A percentile compares a stretch with the other conserved stretches of the same genome.
These are phyloP conservation scores for Quercus robur DNA, from an alignment of 306 rosid species.

Conservation along the genomic window DNA sequence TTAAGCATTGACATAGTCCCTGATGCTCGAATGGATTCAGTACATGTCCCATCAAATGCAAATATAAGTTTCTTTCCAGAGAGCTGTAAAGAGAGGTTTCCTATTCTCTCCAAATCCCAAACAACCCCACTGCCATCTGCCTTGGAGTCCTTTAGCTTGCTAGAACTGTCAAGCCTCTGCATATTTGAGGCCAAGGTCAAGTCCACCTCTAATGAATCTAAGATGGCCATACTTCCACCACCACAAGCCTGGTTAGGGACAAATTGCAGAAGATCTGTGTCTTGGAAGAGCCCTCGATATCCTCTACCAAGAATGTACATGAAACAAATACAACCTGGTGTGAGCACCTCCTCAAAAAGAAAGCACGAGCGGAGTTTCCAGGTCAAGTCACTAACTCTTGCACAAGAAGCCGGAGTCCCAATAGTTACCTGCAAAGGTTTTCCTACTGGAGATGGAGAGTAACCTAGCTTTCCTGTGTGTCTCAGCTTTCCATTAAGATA, in stretches of 20 bases:
- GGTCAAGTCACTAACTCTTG: conserved; percentile 71
- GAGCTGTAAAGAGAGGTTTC: conserved; percentile 86
- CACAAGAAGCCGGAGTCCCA: conserved; percentile 78
- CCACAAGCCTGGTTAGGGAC: conserved; percentile 99
- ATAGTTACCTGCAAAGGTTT: conserved; percentile 85
- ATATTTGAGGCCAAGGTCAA: conserved; percentile 56
- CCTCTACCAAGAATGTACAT: conserved; percentile 99
- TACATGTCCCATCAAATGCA: conserved; percentile 94
- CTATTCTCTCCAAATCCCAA: conserved; percentile 98
- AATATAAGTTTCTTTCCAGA: conserved; percentile 93
- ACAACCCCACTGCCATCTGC: conserved; percentile 98
- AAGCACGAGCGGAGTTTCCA: conserved; percentile 98
- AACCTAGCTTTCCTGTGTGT: conserved; percentile 96
- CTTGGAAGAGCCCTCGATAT: conserved; percentile 95
- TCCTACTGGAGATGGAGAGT: conserved; percentile 95
- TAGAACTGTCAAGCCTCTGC: conserved; percentile 66
- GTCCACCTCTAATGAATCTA: conserved; percentile 91
- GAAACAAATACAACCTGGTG: conserved; percentile 85
- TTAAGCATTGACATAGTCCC: conserved; percentile 89
- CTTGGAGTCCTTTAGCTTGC: conserved; percentile 71
- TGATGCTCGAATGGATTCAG: conserved; percentile 68
- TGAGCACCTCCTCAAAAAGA: conserved; percentile 97
- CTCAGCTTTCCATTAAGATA: conserved; percentile 93
- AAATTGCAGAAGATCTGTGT: conserved; percentile 91
- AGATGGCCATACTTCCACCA: conserved; percentile 97